These are phyloP conservation scores for Apiospora aurea DNA, from an alignment of 2,329 filamentous ascomycete species.

Conservation along the genomic window DNA sequence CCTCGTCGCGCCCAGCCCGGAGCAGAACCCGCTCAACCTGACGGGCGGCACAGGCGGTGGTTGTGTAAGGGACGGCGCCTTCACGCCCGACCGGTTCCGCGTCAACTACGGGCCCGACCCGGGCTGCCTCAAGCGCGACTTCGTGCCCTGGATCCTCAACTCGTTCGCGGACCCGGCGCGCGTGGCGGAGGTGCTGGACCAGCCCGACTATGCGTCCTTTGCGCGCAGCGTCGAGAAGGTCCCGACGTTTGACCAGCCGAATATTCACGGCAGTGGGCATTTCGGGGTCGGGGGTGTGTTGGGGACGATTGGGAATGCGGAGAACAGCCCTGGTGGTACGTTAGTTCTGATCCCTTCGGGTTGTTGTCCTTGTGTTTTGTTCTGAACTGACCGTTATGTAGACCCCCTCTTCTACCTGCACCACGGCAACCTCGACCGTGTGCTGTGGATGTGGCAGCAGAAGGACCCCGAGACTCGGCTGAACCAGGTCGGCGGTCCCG, in stretches of 20 bases:
- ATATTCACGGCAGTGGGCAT: conserved; percentile 11
- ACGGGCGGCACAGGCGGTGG: conserved; percentile 23
- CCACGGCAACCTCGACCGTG: conserved; percentile 6
- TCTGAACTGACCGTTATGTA: neutral
- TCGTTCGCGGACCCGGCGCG: conserved; percentile 17
- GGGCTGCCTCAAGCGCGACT: conserved; percentile 23
- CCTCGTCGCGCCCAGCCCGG: neutral
- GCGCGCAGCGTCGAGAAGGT: conserved; percentile 13
- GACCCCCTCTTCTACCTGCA: conserved; percentile 7
- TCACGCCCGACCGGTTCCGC: conserved; percentile 19
- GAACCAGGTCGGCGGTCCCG: conserved; percentile 23
- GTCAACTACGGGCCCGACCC: conserved; percentile 23
- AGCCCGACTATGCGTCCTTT: conserved; percentile 17
- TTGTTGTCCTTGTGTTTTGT: neutral
- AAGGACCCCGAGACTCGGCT: conserved; percentile 5
- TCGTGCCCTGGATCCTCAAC: conserved; percentile 15
- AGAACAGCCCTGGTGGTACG: conserved; percentile 18
- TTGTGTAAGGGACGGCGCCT: conserved; percentile 16
- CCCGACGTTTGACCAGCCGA: neutral
- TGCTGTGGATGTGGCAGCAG: conserved; percentile 4
- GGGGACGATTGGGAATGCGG: conserved; percentile 13
- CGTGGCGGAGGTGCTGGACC: conserved; percentile 1
- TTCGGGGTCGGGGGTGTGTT: conserved; percentile 21
- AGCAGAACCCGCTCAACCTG: conserved; percentile 23
- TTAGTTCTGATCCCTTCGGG: neutral